Percentiles rank a stretch among this genome's conserved stretches.
Conservation (phyloP, 108 stramenopile genomes). For the Discostella stelligeroides region DNA sequence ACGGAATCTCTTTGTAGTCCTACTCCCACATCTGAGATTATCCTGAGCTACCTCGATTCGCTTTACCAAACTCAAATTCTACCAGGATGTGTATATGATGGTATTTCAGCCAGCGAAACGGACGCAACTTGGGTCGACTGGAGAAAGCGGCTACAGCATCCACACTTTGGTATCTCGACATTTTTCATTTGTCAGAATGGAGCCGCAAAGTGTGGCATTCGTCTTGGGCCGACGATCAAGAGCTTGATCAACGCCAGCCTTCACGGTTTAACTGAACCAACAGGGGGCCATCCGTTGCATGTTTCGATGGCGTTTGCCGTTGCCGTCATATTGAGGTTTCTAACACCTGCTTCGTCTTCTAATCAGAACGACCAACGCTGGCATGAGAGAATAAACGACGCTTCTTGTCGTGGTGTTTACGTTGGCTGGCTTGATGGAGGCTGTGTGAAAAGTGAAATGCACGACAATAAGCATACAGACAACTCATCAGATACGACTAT, state of each 20-base stretch:
- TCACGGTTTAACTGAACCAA: neutral
- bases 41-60: conserved; percentile 72
- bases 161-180: conserved; percentile 84
- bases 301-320: conserved; percentile 80
- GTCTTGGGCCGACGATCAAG: conserved; percentile 73
- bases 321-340: conserved; percentile 80
- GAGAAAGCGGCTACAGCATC: conserved; percentile 77
- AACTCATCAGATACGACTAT: conserved; percentile 15
- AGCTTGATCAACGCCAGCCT: conserved; percentile 47
- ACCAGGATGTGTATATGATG: conserved; percentile 31
- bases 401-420: conserved; percentile 42
- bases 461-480: conserved; percentile 1
- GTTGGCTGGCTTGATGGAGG: conserved; percentile 65
- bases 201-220: conserved; percentile 88
- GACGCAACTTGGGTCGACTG: conserved; percentile 75
- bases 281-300: conserved; percentile 31
- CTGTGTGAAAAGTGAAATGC: neutral
- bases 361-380: neutral
- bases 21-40: conserved; percentile 7
- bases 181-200: conserved; percentile 94
- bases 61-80: conserved; percentile 79
- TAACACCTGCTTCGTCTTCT: conserved; percentile 58
- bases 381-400: neutral
- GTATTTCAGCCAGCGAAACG: conserved; percentile 49
- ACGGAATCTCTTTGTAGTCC: conserved; percentile 34